Base-by-base conservation (phyloP, 129 eudicot genomes). In the Tagetes patula region DNA sequence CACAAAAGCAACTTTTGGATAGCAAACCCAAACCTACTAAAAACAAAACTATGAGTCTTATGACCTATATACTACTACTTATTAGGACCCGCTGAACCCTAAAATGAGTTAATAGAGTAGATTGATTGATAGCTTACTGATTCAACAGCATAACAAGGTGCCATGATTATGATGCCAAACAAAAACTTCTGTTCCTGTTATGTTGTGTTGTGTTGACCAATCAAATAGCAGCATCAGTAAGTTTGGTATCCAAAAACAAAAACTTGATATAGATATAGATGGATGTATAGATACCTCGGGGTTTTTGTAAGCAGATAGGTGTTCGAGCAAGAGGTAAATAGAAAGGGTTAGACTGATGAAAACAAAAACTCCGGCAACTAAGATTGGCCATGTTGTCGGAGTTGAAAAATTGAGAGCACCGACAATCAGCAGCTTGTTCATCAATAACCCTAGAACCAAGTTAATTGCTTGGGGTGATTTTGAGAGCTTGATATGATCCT, bases 131-230 rank as follows among this genome's bases (percentile, higher is more conserved):
- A 33, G 64, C 99, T 91, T 70, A 95, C 97, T 42, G 99, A 95
- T 88, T 91, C 99, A 83, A 95, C 88, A 1, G 96, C 85, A 87
- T 95, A 95, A 77, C 99, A 90, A 11, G 97, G 99, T 14, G 87
- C 97, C 99, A 95, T 95, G 78, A 95, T 64, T 75, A 95, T 75
- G 69, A 95, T 93, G 3, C 94, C 93, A 73, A 94, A 83, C 84
- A 94, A 79, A 82, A 94, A 95, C 88, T 95, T 95, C 84, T 95
- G 99, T 85, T 95, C 97, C 97, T 95, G 93, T 54, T 56, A 20
- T 20, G 27, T 20, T 20, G 27, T 20, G 27, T 20, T 20, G 27
- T 20, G 27, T 20, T 20, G 27, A 70, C 39, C 61, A 70, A 58
- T 65, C 52, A 45, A 12, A 27, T 59, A 54, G 41, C 72, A 75